Base-by-base conservation (phyloP, 371 early-diverging fungal species). In the Rhizomucor pusillus region DNA sequence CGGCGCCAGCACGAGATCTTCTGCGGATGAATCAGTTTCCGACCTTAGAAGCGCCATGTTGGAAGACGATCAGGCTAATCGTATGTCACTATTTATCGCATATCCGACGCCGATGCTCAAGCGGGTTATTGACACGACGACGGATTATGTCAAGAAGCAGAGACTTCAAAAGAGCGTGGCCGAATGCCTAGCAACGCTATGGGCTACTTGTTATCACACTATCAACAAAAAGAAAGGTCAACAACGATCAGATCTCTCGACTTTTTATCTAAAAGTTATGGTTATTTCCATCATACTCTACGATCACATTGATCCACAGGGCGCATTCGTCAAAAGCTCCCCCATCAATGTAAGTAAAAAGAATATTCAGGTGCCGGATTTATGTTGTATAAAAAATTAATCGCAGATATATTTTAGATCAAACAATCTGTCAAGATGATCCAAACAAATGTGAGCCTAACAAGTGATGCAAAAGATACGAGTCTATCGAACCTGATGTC, bases 21-120 rank as follows among this genome's bases (percentile, higher is more conserved):
- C 64, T 14, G 33, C 51, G n/a, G 40, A 57, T 35, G 53, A 56
- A 5, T 43, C 47, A 24, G 57, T 62, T 24, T 66, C 69, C n/a
- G 82, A 84, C 62, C 59, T 84, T 47, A 74, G 77, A 52, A 76
- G 79, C 22, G 77, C 86, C 33, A 87, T 89, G 66, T 81, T 92
- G 34, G 82, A 85, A 60, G 94, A 92, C 63, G 94, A 92, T 43
- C 77, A 92, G 33, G 93, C 97, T 43, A 93, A 94, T 66, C 79
- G 84, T 16, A 93, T 97, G 80, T 92, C 94, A 18, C 79, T 97
- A 56, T 97, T 97, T 69, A 93, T 90, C 64, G 97, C 97, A 37
- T 89, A 94, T 73, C 89, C 94, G 47, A 92, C 90, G 24, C 96
- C 97, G 1, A 92, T 97, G 90, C 75, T 93, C 29, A 91, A 88